Evolutionary conservation across 225 moss, liverwort and hornwort genomes (phyloP).

Genomic region (Polytrichum formosum): DNA sequence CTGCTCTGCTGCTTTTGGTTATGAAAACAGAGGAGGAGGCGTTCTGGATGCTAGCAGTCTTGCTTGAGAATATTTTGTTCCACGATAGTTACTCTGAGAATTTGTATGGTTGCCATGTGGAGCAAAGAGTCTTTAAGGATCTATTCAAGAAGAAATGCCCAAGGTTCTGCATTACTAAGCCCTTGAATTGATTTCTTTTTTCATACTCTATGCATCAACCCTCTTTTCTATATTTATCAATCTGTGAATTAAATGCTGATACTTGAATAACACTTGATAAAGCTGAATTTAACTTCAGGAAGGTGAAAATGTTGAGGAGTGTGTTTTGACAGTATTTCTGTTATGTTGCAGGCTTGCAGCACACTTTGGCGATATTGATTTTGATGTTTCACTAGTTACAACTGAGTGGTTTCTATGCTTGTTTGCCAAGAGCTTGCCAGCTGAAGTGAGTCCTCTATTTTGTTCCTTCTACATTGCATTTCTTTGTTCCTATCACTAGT

Average conservation of each 20-base stretch:
- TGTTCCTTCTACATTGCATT: background rate
- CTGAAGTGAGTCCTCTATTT: slow-evolving; percentile 50
- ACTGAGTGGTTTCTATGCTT: slow-evolving; percentile 98
- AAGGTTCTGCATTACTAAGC: slow-evolving; percentile 36
- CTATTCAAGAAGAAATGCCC: slow-evolving; percentile 86
- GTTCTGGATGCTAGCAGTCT: slow-evolving; percentile 96
- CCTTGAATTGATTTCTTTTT: background rate
- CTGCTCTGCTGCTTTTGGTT: slow-evolving; percentile 79
- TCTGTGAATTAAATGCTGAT: too few relatives aligned
- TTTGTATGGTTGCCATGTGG: slow-evolving; percentile 94
- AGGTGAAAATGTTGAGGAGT: too few relatives aligned
- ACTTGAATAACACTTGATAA: too few relatives aligned
- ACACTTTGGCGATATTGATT: slow-evolving; percentile 88
- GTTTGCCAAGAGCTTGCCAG: slow-evolving; percentile 93
- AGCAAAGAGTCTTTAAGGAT: slow-evolving; percentile 97
- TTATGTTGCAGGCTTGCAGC: slow-evolving; percentile 54
- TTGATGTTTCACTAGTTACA: slow-evolving; percentile 85
- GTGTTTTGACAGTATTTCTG: background rate
- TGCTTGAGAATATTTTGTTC: slow-evolving; percentile 88
- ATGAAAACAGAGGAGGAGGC: slow-evolving; percentile 97
- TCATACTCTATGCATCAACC: background rate
- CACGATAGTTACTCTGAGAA: slow-evolving; percentile 96
- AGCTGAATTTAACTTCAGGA: too few relatives aligned
- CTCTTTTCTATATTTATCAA: background rate
- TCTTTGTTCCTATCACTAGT: too few relatives aligned